Conservation (phyloP, 257 asterid genomes). For the Ajuga chamaepitys region DNA sequence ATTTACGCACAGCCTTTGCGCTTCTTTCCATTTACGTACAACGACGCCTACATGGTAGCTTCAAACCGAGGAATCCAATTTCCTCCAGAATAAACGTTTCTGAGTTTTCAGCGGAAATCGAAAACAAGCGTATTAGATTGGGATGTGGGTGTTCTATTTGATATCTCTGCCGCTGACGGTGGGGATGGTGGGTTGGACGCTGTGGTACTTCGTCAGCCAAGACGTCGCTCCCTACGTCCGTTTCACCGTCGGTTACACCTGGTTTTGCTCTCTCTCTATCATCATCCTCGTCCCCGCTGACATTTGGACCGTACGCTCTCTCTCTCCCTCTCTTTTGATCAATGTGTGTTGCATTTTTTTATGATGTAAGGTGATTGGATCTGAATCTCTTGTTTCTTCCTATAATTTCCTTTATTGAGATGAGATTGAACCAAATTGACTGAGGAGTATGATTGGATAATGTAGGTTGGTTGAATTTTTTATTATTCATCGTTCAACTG, state of each 20-base stretch:
- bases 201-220: slow-evolving; percentile 64
- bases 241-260: slow-evolving; percentile 64
- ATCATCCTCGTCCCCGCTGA: slow-evolving; percentile 78
- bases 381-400: not conserved
- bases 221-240: slow-evolving; percentile 62
- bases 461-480: not conserved
- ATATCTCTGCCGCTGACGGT: slow-evolving; percentile 61
- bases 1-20: too few species aligned
- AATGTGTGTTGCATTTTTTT: not conserved
- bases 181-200: slow-evolving; percentile 65
- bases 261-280: slow-evolving; percentile 72
- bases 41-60: not conserved
- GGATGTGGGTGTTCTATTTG: slow-evolving; percentile 69
- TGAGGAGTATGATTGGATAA: not conserved
- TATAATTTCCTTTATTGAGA: not conserved
- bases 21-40: slow-evolving; percentile 2
- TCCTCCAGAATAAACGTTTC: not conserved
- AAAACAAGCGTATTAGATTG: not conserved
- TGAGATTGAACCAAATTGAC: too few species aligned
- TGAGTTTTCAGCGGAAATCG: not conserved
- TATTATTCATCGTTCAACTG: not conserved
- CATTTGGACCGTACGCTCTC: slow-evolving; percentile 64
- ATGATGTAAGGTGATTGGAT: not conserved
- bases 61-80: slow-evolving; percentile 7
- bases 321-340: not conserved